phyloP scores from a whole-genome alignment of 106 monocot genomes.

The Gastrodia elata region DNA sequence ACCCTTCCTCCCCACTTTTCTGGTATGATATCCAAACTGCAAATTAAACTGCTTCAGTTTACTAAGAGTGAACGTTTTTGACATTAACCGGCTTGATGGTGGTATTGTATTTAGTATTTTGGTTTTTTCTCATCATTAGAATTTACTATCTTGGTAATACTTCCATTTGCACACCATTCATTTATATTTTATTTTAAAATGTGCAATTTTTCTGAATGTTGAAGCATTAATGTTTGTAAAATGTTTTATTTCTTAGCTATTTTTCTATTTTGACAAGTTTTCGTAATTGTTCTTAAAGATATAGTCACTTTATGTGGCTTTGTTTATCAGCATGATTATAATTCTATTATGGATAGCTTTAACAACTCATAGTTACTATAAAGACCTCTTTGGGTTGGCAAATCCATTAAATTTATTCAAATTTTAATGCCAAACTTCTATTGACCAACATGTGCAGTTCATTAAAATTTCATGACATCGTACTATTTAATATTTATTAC shows the following conservation, averaged over 20 bases:
- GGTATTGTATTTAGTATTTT: background rate
- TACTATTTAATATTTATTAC: no score
- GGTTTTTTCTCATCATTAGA: background rate
- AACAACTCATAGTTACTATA: no score
- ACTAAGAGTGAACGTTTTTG: background rate
- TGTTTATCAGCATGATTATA: no score
- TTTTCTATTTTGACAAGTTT: background rate
- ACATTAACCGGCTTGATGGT: no score
- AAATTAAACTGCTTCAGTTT: background rate
- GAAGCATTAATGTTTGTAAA: background rate
- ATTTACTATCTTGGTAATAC: background rate
- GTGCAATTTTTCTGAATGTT: background rate
- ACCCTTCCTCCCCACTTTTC: constrained; percentile 65
- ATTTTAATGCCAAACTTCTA: no score
- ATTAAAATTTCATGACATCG: no score
- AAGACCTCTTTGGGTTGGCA: no score
- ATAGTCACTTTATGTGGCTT: no score
- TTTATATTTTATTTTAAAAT: background rate
- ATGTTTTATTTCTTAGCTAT: background rate
- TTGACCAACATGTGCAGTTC: no score
- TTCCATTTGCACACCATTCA: background rate
- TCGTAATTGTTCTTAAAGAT: background rate
- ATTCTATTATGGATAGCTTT: no score
- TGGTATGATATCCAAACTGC: constrained; percentile 19
- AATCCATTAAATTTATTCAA: no score